Base-by-base conservation (phyloP, 768 basidiomycete genomes). In the Leucocoprinus sp. region DNA sequence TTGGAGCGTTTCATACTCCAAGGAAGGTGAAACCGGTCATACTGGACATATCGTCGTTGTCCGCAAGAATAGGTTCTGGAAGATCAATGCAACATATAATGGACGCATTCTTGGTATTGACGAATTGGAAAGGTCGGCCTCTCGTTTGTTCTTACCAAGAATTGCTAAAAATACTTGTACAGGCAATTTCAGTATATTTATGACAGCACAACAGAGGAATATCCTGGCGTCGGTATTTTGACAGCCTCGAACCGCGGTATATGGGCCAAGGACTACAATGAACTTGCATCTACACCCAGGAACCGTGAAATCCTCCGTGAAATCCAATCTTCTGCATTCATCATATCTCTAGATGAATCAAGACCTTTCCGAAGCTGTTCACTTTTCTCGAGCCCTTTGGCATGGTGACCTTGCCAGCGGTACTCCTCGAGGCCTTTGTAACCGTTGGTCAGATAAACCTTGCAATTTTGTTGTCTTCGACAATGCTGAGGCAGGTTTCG, bases 371-470 rank as follows among this genome's bases (percentile, higher is more conserved):
- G 68, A 61, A 43, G 61, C 76, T 4, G 59, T 80, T 39, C 75
- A 79, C 19, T 71, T 79, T 54, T 85, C 84, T 48, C 84, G 82
- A 43, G 70, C 70, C 6, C 65, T 90, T 22, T 93, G 92, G 90
- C 87, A 93, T 54, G 93, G 88, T 14, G 76, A 81, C 28, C 59
- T 80, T 15, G 48, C 65, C n/a, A 60, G 69, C 36, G 64, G 71
- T 42, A 46, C 65, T 48, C 61, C 74, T 48, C 55, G 70, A 54
- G 82, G 82, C n/a, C 70, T 89, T 15, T 73, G 75, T 28, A 85
- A 84, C 50, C 78, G 86, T 34, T 89, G 84, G 81, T 80, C 91
- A 37, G 93, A 97, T 65, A 97, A 96, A 64, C 93, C 93, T 7
- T 60, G 80, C 47, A 78, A 97, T 60, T 81, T 92, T 59, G 76